A percentile compares a stretch with the other conserved stretches of the same genome.
Evolutionary conservation across 192 early-diverging fungal species (phyloP).

Genomic region (Coemansia sp.): DNA sequence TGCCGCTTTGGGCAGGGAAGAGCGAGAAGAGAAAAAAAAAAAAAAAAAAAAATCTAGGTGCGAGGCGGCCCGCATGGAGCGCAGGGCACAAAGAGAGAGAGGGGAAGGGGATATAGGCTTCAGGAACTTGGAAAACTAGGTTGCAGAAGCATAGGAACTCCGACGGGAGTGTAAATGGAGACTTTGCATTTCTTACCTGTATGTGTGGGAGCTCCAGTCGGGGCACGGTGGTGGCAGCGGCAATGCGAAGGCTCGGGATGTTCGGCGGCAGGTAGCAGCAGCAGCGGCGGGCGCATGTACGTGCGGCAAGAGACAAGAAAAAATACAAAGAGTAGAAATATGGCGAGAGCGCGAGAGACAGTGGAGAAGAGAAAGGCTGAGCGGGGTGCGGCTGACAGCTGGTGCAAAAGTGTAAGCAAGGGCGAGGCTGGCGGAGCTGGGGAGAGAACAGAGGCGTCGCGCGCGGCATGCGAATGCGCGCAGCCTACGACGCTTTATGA

Average conservation of each 20-base stretch:
- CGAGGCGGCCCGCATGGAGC: slow-evolving; percentile 11
- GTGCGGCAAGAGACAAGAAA: neutral
- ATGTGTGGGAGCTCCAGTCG: neutral
- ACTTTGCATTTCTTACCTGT: neutral
- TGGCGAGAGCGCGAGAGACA: neutral
- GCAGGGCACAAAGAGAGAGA: neutral
- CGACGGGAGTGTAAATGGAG: neutral
- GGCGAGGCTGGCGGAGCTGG: too few relatives aligned
- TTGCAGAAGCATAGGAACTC: slow-evolving; percentile 8
- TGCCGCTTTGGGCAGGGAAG: neutral
- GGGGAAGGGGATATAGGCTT: neutral
- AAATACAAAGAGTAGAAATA: neutral
- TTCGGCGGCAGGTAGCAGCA: neutral
- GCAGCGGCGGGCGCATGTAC: slow-evolving; percentile 6
- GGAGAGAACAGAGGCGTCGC: neutral
- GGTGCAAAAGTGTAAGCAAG: neutral
- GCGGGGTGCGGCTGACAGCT: neutral
- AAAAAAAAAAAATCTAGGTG: neutral
- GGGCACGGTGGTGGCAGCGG: too few relatives aligned
- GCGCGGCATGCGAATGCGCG: slow-evolving; percentile 7
- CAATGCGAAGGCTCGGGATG: neutral
- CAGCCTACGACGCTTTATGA: slow-evolving; percentile 6
- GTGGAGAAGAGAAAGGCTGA: slow-evolving; percentile 2
- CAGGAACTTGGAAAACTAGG: neutral
- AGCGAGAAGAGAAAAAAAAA: neutral